These are phyloP conservation scores for Phalaenopsis aphrodite DNA, from an alignment of 106 monocot genomes.

Conservation along the genomic window DNA sequence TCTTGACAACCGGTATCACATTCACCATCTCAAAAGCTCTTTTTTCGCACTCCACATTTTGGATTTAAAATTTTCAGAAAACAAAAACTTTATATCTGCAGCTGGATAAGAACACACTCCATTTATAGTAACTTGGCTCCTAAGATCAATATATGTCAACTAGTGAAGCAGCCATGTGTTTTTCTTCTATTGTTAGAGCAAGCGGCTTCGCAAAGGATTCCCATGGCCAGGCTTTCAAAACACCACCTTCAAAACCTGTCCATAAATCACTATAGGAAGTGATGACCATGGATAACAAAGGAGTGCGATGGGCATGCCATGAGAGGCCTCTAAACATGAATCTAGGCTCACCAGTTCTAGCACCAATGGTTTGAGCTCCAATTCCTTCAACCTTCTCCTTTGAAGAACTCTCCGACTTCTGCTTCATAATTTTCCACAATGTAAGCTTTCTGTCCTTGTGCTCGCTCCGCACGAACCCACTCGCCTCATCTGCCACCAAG, in stretches of 20 bases:
- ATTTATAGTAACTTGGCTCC: conserved; percentile 36
- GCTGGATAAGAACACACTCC: conserved; percentile 41
- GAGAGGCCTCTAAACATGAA: conserved; percentile 20
- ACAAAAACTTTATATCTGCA: conserved; percentile 39
- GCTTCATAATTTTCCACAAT: conserved; percentile 19
- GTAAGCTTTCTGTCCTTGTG: conserved; percentile 40
- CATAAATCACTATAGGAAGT: conserved; percentile 44
- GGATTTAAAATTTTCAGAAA: conserved; percentile 41
- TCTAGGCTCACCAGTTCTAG: conserved; percentile 5
- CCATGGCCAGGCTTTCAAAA: conserved; percentile 59
- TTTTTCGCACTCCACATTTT: conserved; percentile 57
- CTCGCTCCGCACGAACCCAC: conserved; percentile 26
- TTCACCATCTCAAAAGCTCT: too few relatives aligned
- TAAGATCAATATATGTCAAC: conserved; percentile 53
- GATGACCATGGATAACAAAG: conserved; percentile 27
- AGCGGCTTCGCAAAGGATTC: conserved; percentile 45
- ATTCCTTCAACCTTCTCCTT: conserved; percentile 1
- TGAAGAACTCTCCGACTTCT: not conserved
- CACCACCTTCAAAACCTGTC: conserved; percentile 45
- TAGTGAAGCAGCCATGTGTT: conserved; percentile 38
- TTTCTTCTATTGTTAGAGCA: conserved; percentile 38
- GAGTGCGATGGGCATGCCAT: conserved; percentile 31
- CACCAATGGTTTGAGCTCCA: not conserved
- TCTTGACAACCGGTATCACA: too few relatives aligned
- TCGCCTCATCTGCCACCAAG: conserved; percentile 24